phyloP scores from a whole-genome alignment of 2,329 filamentous ascomycete species.

The Aureobasidium sp. region DNA sequence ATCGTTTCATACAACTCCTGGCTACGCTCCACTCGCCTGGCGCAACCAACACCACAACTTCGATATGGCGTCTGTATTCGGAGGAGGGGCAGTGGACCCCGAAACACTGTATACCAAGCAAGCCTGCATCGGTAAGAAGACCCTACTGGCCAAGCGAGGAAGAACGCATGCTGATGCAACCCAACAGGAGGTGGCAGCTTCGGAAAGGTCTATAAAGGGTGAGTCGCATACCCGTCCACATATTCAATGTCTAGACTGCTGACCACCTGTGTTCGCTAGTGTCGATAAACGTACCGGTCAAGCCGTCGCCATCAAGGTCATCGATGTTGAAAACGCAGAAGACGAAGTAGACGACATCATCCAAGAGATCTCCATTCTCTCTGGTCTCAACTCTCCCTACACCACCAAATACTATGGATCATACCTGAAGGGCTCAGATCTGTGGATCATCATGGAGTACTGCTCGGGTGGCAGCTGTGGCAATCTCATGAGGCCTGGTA shows the following conservation, averaged over 20 bases:
- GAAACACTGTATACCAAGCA: conserved; percentile 84
- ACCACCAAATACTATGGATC: conserved; percentile 98
- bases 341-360: conserved; percentile 99
- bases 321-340: conserved; percentile 97
- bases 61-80: conserved; percentile 12
- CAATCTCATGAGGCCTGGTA: conserved; percentile 88
- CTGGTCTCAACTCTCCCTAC: conserved; percentile 89
- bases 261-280: conserved; percentile 34
- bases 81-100: conserved; percentile 49
- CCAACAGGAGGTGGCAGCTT: conserved; percentile 82
- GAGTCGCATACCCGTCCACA: conserved; percentile 22
- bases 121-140: conserved; percentile 34
- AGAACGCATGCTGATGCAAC: neutral
- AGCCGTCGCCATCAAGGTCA: conserved; percentile 95
- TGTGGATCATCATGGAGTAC: conserved; percentile 99
- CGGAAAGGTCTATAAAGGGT: conserved; percentile 98
- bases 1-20: neutral
- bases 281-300: conserved; percentile 91
- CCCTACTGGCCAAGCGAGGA: neutral
- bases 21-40: neutral
- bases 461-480: conserved; percentile 95
- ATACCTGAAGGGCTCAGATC: conserved; percentile 86
- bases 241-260: neutral
- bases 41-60: neutral
- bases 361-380: conserved; percentile 95